Evolutionary conservation across 768 basidiomycete species (phyloP), one percentile per base, ranked within the genome.

Genomic region (Lanmaoa rubissima): DNA sequence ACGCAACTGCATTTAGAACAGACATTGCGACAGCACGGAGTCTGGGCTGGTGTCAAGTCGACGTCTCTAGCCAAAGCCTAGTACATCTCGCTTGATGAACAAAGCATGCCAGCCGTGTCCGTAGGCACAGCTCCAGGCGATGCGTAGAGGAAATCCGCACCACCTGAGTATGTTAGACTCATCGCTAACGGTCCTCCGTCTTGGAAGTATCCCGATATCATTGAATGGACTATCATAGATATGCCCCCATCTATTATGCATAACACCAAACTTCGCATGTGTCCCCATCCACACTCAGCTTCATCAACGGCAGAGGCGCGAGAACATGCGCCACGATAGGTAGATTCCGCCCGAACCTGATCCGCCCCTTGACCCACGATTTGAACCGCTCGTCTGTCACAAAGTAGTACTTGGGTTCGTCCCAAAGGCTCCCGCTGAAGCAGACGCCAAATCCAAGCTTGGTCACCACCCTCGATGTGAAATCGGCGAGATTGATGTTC

Each of bases 381-480:
- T 64, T 63, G 60, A 76, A 76, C 41, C 53, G 65, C 3, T 66
- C 68, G 48, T 76, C 69, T 21, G 66, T 71, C 48, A 36, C 58
- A 42, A 77, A 66, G 45, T 63, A 59, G 50, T 70, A 69, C 41
- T 49, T 61, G 28, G 71, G 67, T 7, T 61, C 64, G 47, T 73
- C 63, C 69, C 63, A 66, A 21, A 55, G 54, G 39, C 66, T 73
- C n/a, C 70, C 71, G 41, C 67, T 68, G 53, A 77, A 72, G 21
- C 61, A 64, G 36, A 75, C 69, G 9, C 58, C 48, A 48, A 76
- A 75, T 13, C 72, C 75, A n/a, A 77, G 61, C 64, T 77, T 76
- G 24, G 54, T 62, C 36, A 61, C 59, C 34, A 76, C 74, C 50
- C 48, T 68, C 21, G 65, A 65, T 4, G 66, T 65, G 55, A 77